Evolutionary conservation across 768 basidiomycete species (phyloP), one percentile per base, ranked within the genome.

Genomic region (Auriscalpium vulgare): DNA sequence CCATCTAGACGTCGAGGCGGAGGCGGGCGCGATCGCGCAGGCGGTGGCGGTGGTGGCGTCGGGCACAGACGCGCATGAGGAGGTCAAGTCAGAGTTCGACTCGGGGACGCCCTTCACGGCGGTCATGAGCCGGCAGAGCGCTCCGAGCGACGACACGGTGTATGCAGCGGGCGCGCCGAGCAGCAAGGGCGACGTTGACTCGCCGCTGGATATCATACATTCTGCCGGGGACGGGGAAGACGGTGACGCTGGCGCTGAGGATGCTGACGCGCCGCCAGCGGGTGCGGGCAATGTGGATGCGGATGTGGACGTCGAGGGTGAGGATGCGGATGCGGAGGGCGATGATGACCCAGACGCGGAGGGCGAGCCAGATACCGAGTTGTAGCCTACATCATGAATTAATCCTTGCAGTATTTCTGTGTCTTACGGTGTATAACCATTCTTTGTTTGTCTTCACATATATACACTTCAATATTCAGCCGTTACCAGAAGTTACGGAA

Each of bases 91-190:
- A n/a, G 83, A 84, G 64, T 45, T 50, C 10, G 59, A 81, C 56
- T 59, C 70, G 53, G 78, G 72, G 35, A 83, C 81, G 35, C 79
- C 81, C 1, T 66, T 77, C 47, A 81, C 74, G 35, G 74, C 65
- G 19, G 61, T 71, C 55, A 75, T 78, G 50, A 79, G 78, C 60
- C 72, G 73, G 56, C 79, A 78, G 63, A 84, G 83, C 59, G 71
- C 75, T 56, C 78, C 79, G 35, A 83, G 78, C 62, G 85, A 85
- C 58, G 80, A 79, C 53, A 83, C 79, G 9, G 71, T 83, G 44
- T 73, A 74, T 47, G 74, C 70, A 14, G 59, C 65, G 11, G 73
- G 77, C 38, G 66, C 52, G 10, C 50, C 29, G 21, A 35, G 10
- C 7, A 45, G 51, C 23, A 59, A 46, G 40, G 43, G 49, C 48